Percentiles rank a stretch among this genome's conserved stretches.
Conservation (phyloP, 2,329 filamentous ascomycete genomes). For the Coccinonectria pachysandricola region DNA sequence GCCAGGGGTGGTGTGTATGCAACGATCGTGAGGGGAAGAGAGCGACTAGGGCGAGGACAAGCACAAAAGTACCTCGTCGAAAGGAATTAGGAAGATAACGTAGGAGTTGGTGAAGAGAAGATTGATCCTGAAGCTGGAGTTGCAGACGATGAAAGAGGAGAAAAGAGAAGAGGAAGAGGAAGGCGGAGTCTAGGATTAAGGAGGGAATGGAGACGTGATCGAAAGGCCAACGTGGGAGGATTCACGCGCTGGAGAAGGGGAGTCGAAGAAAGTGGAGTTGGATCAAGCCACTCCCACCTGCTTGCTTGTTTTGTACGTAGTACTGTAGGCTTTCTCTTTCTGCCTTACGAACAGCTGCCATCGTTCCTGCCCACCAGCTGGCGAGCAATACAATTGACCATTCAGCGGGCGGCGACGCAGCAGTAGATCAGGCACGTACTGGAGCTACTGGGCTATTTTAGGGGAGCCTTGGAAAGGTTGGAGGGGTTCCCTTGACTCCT, state of each 20-base stretch:
- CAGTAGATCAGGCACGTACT: too few species aligned
- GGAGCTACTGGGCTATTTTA: too few species aligned
- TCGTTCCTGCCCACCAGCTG: too few species aligned
- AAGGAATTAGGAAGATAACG: slow-evolving; percentile 18
- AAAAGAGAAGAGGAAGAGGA: slow-evolving; percentile 4
- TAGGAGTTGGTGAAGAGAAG: slow-evolving; percentile 8
- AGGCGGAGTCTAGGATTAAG: slow-evolving; percentile 12
- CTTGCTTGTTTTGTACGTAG: too few species aligned
- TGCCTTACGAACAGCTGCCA: too few species aligned
- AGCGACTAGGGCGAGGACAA: slow-evolving; percentile 14
- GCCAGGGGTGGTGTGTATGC: slow-evolving; percentile 9
- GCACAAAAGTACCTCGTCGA: slow-evolving; percentile 15
- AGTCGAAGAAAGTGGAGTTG: slow-evolving; percentile 8
- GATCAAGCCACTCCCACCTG: too few species aligned
- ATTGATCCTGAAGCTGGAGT: slow-evolving; percentile 1
- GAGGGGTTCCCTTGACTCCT: too few species aligned
- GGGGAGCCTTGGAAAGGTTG: too few species aligned
- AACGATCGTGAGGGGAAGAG: slow-evolving; percentile 14
- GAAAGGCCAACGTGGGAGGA: slow-evolving; percentile 21
- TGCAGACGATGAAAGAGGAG: slow-evolving; percentile 3
- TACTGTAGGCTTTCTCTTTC: too few species aligned
- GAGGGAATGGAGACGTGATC: slow-evolving; percentile 14
- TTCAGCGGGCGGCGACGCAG: too few species aligned
- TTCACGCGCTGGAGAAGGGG: slow-evolving; percentile 10
- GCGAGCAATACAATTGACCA: too few species aligned